Evolutionary conservation across 805 yeast species (phyloP), one percentile per base, ranked within the genome.

Genomic region (Barnettozyma populi): DNA sequence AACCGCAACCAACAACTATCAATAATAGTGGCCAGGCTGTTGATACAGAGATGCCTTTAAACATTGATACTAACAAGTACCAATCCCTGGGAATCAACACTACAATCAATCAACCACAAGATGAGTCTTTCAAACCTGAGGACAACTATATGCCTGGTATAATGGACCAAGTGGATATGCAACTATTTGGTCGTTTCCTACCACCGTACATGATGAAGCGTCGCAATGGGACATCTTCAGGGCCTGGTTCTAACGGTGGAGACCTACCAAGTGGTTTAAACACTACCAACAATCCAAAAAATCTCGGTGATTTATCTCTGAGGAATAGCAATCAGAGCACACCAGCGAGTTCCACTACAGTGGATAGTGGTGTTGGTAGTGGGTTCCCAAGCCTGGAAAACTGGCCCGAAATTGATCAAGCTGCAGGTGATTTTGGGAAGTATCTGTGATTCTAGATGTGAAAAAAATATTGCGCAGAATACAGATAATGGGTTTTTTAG

Each of bases 131-230:
- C 14, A 49, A 43, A 34, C 43, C 43, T 36, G 49, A 48, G 32
- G 61, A 57, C 18, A 29, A 43, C 3, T 86, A 86, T 57, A 74
- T 86, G 51, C 88, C 94, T 1, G 94, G 95, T 5, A 83, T 86
- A 38, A 84, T 89, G 73, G 96, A 89, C 62, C 86, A 84, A 54
- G 66, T 89, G 41, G 97, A 89, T 62, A 79, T 87, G 59, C 90
- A 87, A 59, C 74, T 89, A 18, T 89, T 89, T 70, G 97, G 96
- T 1, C 69, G 86, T 36, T 82, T 85, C 53, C 61, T 87, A 43
- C 96, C 96, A 2, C 94, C 95, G 3, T 87, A 86, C 61, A 87
- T 87, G 95, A 71, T 82, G 38, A 65, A 66, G 45, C 54, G 61
- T 32, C 56, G 64, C 20, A 51, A 51, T 46, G 61, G 61, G 20